Conservation (phyloP, 2,329 filamentous ascomycete genomes). For the Xylaria hypoxylon region DNA sequence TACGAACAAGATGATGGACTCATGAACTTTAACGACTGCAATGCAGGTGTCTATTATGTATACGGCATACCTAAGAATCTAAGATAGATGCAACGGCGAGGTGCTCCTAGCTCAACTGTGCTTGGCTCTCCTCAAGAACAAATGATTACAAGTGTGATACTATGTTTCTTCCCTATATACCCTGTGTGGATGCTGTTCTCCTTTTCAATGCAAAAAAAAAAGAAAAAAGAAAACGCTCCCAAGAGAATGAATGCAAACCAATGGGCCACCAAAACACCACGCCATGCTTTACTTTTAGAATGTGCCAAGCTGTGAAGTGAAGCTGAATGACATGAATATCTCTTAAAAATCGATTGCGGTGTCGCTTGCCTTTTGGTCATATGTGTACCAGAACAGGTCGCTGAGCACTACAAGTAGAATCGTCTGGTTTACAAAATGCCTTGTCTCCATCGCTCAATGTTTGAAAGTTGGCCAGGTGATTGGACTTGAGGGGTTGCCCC, state of each 20-base stretch:
- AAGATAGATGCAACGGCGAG: slow-evolving; percentile 25
- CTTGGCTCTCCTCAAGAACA: slow-evolving; percentile 25
- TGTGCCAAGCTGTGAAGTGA: slow-evolving; percentile 20
- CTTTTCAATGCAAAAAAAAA: slow-evolving; percentile 24
- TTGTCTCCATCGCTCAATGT: slow-evolving; percentile 52
- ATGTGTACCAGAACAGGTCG: slow-evolving; percentile 6
- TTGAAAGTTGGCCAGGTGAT: slow-evolving; percentile 48
- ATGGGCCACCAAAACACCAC: slow-evolving; percentile 31
- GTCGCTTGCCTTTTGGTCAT: slow-evolving; percentile 3
- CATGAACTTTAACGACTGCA: background rate
- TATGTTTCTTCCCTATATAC: slow-evolving; percentile 21
- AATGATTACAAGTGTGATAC: slow-evolving; percentile 36
- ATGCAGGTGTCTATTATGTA: slow-evolving; percentile 27
- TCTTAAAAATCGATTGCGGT: background rate
- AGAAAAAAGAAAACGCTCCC: background rate
- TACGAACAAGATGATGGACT: background rate
- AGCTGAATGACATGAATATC: slow-evolving; percentile 11
- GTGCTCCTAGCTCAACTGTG: slow-evolving; percentile 7
- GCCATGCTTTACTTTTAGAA: slow-evolving; percentile 35
- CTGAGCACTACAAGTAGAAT: background rate
- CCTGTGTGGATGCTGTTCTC: slow-evolving; percentile 22
- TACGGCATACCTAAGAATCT: slow-evolving; percentile 9
- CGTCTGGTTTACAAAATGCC: slow-evolving; percentile 45
- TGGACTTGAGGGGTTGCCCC: slow-evolving; percentile 43
- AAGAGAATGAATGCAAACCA: slow-evolving; percentile 21